Percentiles rank a stretch among this genome's conserved stretches.
Conservation (phyloP, 1,284 basidiomycete species). For the Irpex sp. region DNA sequence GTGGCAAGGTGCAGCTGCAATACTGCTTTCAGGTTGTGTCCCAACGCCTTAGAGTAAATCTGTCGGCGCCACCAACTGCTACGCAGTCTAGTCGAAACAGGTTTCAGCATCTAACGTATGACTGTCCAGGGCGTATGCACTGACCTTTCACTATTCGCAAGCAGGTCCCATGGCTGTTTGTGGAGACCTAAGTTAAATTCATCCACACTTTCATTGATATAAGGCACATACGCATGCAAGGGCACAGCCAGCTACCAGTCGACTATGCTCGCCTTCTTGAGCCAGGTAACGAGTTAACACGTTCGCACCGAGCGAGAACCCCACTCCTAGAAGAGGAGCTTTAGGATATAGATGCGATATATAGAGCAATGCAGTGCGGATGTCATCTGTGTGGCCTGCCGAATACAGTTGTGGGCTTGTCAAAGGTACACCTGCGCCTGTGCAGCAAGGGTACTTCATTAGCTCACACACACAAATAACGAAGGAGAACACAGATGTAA, state of each 20-base stretch:
- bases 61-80: slow-evolving; percentile 61
- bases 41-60: slow-evolving; percentile 85
- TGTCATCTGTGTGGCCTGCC: slow-evolving; percentile 82
- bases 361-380: slow-evolving; percentile 79
- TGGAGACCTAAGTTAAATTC: slow-evolving; percentile 4
- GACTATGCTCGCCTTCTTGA: slow-evolving; percentile 76
- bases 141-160: slow-evolving; percentile 55
- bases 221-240: slow-evolving; percentile 69
- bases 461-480: not conserved
- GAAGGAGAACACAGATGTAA: not conserved
- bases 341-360: slow-evolving; percentile 73
- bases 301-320: slow-evolving; percentile 94
- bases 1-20: slow-evolving; percentile 57
- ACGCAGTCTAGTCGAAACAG: slow-evolving; percentile 47
- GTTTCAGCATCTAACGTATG: slow-evolving; percentile 14
- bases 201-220: not conserved
- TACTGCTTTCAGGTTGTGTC: slow-evolving; percentile 68
- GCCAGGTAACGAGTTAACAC: slow-evolving; percentile 91
- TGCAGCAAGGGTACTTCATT: not conserved
- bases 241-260: slow-evolving; percentile 75
- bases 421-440: slow-evolving; percentile 81
- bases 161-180: slow-evolving; percentile 73
- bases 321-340: slow-evolving; percentile 82
- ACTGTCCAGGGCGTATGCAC: slow-evolving; percentile 15
- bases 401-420: slow-evolving; percentile 85